A percentile compares a stretch with the other conserved stretches of the same genome.
Evolutionary conservation across 495 filamentous ascomycete genomes (phyloP).

Genomic region (Hypoxylon subgilvum): DNA sequence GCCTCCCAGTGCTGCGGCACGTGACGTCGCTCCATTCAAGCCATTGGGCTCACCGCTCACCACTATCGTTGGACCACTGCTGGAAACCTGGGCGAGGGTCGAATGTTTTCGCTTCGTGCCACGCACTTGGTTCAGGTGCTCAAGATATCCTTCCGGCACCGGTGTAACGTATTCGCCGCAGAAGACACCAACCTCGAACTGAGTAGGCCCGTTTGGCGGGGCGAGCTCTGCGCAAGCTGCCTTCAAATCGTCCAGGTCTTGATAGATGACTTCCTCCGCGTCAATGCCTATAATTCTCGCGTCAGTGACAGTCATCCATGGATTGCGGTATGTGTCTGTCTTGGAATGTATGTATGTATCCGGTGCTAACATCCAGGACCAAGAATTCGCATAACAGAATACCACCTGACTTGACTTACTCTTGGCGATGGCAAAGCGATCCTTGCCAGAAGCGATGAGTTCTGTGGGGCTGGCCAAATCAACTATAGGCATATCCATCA

Average conservation of each 20-base stretch:
- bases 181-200: constrained; percentile 96
- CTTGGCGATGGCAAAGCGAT: constrained; percentile 9
- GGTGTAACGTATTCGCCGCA: constrained; percentile 88
- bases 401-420: too few species aligned
- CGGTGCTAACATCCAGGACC: too few species aligned
- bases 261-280: constrained; percentile 91
- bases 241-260: constrained; percentile 82
- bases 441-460: constrained; percentile 40
- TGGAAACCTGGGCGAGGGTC: constrained; percentile 20
- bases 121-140: constrained; percentile 69
- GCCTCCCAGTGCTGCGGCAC: constrained; percentile 1
- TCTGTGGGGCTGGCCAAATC: constrained; percentile 71
- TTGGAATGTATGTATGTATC: too few species aligned
- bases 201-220: constrained; percentile 57
- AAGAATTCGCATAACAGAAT: too few species aligned
- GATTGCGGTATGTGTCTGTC: too few species aligned
- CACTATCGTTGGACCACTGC: constrained; percentile 24
- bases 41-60: constrained; percentile 5
- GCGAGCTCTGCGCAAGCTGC: constrained; percentile 76
- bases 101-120: constrained; percentile 27
- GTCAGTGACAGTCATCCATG: constrained; percentile 30
- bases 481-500: constrained; percentile 40
- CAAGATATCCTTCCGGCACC: constrained; percentile 83
- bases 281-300: constrained; percentile 67
- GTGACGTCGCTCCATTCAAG: constrained; percentile 13